Percentiles rank a stretch among this genome's conserved stretches.
Evolutionary conservation across 441 rosid genomes (phyloP).

Genomic region (Gossypium trilobum): DNA sequence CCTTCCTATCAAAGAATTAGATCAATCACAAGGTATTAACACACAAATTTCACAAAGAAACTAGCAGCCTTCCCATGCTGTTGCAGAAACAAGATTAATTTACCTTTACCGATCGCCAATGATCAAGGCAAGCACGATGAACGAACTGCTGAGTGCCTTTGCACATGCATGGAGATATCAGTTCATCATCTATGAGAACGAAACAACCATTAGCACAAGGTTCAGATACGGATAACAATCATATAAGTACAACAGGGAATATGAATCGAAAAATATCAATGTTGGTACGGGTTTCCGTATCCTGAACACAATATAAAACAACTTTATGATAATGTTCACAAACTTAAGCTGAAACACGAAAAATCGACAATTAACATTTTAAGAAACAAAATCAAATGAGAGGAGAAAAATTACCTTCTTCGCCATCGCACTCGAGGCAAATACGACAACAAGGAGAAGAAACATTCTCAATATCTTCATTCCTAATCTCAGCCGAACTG

Average conservation of each 20-base stretch:
- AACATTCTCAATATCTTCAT: conserved; percentile 59
- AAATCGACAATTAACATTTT: not conserved
- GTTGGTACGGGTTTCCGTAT: not conserved
- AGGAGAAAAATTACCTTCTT: conserved; percentile 34
- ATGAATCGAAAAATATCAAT: not conserved
- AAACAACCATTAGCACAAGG: not conserved
- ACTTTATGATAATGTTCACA: not conserved
- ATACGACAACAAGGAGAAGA: conserved; percentile 78
- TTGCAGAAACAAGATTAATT: not conserved
- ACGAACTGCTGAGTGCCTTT: conserved; percentile 97
- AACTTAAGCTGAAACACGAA: not conserved
- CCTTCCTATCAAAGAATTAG: conserved; percentile 49
- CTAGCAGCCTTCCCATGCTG: not conserved
- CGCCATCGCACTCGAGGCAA: conserved; percentile 80
- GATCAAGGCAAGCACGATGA: conserved; percentile 88
- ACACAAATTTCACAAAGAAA: not conserved
- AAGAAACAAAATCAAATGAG: not conserved
- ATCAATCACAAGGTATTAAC: not conserved
- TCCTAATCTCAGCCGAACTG: conserved; percentile 43
- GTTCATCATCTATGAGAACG: conserved; percentile 52
- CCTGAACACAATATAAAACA: not conserved
- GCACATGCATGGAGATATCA: conserved; percentile 97
- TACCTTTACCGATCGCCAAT: conserved; percentile 92
- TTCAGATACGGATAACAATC: not conserved
- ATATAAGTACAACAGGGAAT: not conserved